Percentiles rank a stretch among this genome's conserved stretches.
phyloP scores from a whole-genome alignment of 2,329 filamentous ascomycete species.

The Byssoonygena ceratinophila region DNA sequence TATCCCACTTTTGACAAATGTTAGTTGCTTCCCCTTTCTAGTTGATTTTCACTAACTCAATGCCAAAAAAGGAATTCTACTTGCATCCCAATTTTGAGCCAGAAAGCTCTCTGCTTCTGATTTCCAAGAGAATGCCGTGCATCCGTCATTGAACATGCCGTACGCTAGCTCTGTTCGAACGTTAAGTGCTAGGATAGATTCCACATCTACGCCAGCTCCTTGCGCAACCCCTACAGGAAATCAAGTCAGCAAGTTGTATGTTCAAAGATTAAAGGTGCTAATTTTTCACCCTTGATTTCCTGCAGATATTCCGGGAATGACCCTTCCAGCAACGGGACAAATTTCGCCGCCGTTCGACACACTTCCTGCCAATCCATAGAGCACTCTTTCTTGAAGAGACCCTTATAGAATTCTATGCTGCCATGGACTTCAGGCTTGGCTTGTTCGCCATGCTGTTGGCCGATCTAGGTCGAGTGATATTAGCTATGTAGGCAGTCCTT shows the following conservation, averaged over 20 bases:
- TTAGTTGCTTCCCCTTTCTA: neutral
- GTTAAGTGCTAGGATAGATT: slow-evolving; percentile 49
- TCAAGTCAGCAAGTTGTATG: neutral
- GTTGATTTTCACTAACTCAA: neutral
- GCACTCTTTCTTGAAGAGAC: slow-evolving; percentile 20
- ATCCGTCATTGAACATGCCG: slow-evolving; percentile 48
- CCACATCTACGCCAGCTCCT: slow-evolving; percentile 39
- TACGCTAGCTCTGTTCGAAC: slow-evolving; percentile 51
- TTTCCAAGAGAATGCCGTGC: slow-evolving; percentile 46
- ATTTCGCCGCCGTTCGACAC: slow-evolving; percentile 36
- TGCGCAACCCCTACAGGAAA: slow-evolving; percentile 40
- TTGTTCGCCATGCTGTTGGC: slow-evolving; percentile 23
- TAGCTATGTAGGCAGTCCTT: neutral
- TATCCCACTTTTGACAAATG: slow-evolving; percentile 35
- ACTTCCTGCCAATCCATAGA: slow-evolving; percentile 41
- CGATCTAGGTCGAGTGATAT: slow-evolving; percentile 20
- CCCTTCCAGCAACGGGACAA: slow-evolving; percentile 34
- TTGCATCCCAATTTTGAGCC: slow-evolving; percentile 47
- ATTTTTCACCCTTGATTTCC: slow-evolving; percentile 25
- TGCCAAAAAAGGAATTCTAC: slow-evolving; percentile 8
- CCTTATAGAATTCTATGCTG: slow-evolving; percentile 24
- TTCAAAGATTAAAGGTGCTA: neutral
- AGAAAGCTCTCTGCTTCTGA: slow-evolving; percentile 32
- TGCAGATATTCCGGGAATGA: slow-evolving; percentile 25
- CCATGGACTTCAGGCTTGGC: slow-evolving; percentile 22